Conservation (phyloP, 495 filamentous ascomycete species). For the Penicillium herquei region DNA sequence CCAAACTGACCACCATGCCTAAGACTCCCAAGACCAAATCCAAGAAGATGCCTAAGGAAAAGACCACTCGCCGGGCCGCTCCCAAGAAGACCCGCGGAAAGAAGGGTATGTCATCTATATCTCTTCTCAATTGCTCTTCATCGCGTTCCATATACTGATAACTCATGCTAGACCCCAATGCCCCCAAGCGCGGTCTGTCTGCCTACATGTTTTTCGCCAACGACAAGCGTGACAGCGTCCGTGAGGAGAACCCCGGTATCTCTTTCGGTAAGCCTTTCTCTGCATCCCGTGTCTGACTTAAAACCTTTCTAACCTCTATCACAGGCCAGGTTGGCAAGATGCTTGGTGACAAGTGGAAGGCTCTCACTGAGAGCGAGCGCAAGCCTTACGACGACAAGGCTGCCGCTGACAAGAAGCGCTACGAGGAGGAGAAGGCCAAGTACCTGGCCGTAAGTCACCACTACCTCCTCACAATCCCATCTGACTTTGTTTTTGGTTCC, state of each 20-base stretch:
- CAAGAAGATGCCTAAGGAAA: constrained; percentile 68
- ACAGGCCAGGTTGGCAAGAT: constrained; percentile 94
- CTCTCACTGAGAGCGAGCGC: constrained; percentile 81
- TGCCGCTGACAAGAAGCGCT: constrained; percentile 9
- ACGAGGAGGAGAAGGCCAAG: constrained; percentile 13
- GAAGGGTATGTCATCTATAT: constrained; percentile 66
- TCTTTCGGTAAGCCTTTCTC: constrained; percentile 70
- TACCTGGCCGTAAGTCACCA: constrained; percentile 4
- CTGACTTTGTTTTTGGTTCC: neutral
- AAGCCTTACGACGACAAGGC: constrained; percentile 74
- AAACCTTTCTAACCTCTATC: constrained; percentile 12
- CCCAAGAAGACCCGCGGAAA: constrained; percentile 66
- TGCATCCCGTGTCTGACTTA: neutral
- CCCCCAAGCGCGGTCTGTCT: constrained; percentile 97
- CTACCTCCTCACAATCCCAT: neutral
- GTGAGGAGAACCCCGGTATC: constrained; percentile 97
- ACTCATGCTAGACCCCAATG: constrained; percentile 77
- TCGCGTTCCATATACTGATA: neutral
- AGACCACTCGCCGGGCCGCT: constrained; percentile 52
- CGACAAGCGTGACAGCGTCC: constrained; percentile 95
- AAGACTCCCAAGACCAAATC: neutral
- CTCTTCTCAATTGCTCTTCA: constrained; percentile 2
- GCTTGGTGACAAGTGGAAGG: constrained; percentile 98
- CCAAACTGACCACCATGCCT: neutral
- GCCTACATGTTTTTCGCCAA: constrained; percentile 99